Conservation (phyloP, 352 stramenopile species). For the Globisporangium perplexum region DNA sequence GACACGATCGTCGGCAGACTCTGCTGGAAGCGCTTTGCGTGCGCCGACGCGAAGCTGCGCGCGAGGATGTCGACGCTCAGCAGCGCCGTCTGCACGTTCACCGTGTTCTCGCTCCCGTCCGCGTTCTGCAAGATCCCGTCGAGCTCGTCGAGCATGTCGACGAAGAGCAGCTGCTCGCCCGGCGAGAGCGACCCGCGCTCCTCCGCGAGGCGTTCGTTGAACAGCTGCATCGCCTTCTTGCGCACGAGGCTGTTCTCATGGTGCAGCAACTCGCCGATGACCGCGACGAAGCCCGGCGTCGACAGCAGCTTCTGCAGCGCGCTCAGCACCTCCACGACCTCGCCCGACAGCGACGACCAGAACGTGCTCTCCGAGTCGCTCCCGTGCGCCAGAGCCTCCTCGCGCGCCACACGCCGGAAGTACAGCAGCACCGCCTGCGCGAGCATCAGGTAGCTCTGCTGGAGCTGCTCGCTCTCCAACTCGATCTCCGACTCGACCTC, state of each 20-base stretch:
- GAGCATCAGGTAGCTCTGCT: constrained; percentile 77
- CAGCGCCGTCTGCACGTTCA: constrained; percentile 80
- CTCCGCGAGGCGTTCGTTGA: constrained; percentile 80
- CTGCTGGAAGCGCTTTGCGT: constrained; percentile 70
- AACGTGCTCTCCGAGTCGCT: constrained; percentile 32
- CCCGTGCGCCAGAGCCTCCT: constrained; percentile 51
- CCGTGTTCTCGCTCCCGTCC: constrained; percentile 52
- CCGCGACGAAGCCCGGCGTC: constrained; percentile 77
- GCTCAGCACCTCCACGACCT: constrained; percentile 72
- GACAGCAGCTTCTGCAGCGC: constrained; percentile 80
- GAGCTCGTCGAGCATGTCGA: constrained; percentile 86
- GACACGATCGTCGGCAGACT: constrained; percentile 61
- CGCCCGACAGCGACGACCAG: constrained; percentile 42
- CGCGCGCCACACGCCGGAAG: constrained; percentile 67
- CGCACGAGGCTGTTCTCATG: constrained; percentile 85
- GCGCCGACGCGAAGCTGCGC: constrained; percentile 65
- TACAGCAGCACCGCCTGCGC: constrained; percentile 76
- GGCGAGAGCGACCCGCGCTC: constrained; percentile 49
- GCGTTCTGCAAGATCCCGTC: constrained; percentile 60
- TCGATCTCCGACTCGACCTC: constrained; percentile 18
- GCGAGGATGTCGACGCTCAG: constrained; percentile 81
- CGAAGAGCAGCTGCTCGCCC: constrained; percentile 75
- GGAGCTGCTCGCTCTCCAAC: constrained; percentile 40
- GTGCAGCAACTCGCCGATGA: constrained; percentile 80
- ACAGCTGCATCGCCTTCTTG: constrained; percentile 86